A percentile compares a stretch with the other conserved stretches of the same genome.
phyloP scores from a whole-genome alignment of 257 asterid species.

The Petunia secreta region DNA sequence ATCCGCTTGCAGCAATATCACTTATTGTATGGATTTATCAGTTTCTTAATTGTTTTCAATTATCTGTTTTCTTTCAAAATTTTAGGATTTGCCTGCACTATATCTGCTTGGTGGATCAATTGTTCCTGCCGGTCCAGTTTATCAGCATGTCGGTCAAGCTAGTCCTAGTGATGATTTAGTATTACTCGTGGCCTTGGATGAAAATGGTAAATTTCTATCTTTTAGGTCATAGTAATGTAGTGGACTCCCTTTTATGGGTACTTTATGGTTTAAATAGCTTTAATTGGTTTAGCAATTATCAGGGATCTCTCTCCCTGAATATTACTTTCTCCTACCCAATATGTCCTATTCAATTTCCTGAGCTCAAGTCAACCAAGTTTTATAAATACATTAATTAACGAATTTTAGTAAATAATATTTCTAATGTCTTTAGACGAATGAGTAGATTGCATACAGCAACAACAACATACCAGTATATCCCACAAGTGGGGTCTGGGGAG shows the following conservation, averaged over 20 bases:
- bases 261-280: slow-evolving; percentile 1
- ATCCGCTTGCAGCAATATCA: not conserved
- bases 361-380: slow-evolving; percentile 14
- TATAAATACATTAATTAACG: not conserved
- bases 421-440: not conserved
- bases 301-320: not conserved
- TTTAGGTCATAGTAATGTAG: slow-evolving; percentile 15
- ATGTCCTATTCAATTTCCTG: not conserved
- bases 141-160: slow-evolving; percentile 83
- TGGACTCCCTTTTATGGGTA: not conserved
- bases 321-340: slow-evolving; percentile 9
- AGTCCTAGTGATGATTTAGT: slow-evolving; percentile 64
- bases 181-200: slow-evolving; percentile 84
- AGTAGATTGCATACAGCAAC: no score
- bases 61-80: slow-evolving; percentile 24
- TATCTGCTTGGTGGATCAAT: slow-evolving; percentile 93
- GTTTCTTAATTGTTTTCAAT: not conserved
- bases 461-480: no score
- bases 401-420: not conserved
- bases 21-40: not conserved
- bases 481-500: no score
- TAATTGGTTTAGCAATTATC: slow-evolving; percentile 2
- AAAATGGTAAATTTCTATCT: slow-evolving; percentile 55
- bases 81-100: slow-evolving; percentile 85
- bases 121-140: slow-evolving; percentile 63